A percentile compares a stretch with the other conserved stretches of the same genome.
Conservation (phyloP, 1,284 basidiomycete genomes). For the Fistulina hepatica region DNA sequence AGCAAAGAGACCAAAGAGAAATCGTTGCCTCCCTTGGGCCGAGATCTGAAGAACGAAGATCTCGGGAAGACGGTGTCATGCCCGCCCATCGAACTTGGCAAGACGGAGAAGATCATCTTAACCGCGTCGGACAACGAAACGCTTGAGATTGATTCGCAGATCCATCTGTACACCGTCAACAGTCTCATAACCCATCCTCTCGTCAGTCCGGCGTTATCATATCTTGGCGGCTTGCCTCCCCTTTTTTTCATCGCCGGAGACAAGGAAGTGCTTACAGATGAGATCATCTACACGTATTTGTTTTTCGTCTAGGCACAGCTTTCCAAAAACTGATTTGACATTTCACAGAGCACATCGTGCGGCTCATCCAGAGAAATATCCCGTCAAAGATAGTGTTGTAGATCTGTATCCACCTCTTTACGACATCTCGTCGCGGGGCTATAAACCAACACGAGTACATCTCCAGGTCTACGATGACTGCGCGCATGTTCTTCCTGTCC, state of each 20-base stretch:
- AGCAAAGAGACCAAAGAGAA: too few relatives aligned
- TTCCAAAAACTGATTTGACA: conserved; percentile 2
- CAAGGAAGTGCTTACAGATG: conserved; percentile 87
- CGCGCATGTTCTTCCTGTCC: conserved; percentile 65
- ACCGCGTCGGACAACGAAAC: conserved; percentile 24
- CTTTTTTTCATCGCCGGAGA: conserved; percentile 81
- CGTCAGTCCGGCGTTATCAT: conserved; percentile 74
- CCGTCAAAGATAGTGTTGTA: conserved; percentile 49
- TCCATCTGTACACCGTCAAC: conserved; percentile 88
- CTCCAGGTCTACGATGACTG: conserved; percentile 79
- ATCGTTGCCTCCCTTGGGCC: too few relatives aligned
- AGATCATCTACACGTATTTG: conserved; percentile 78
- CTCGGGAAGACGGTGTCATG: conserved; percentile 37
- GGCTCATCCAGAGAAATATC: conserved; percentile 70
- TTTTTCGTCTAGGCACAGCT: background rate
- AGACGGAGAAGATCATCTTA: conserved; percentile 25
- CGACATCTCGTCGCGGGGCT: conserved; percentile 51
- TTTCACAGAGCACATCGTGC: conserved; percentile 79
- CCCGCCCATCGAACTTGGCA: conserved; percentile 21
- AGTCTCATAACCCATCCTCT: conserved; percentile 76
- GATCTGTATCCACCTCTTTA: conserved; percentile 55
- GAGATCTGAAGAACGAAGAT: too few relatives aligned
- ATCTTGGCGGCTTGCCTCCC: conserved; percentile 87
- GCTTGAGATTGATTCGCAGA: conserved; percentile 54
- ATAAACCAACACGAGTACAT: conserved; percentile 83